These are phyloP conservation scores for Penicillium digitatum DNA, from an alignment of 2,329 filamentous ascomycete species.

Conservation along the genomic window DNA sequence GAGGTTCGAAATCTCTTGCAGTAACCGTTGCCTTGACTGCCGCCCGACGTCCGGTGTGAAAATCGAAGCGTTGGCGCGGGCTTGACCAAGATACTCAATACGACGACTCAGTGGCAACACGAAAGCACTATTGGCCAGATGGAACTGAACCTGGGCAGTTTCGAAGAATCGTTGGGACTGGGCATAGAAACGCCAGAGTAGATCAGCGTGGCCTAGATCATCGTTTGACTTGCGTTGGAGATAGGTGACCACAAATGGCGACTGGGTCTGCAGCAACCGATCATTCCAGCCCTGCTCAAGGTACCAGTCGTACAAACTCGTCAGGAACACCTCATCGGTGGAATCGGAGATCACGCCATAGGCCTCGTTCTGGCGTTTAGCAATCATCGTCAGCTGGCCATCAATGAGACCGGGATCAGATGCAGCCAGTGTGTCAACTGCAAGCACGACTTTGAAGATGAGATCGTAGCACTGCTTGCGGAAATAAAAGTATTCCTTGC, in stretches of 20 bases:
- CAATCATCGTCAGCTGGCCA: conserved; percentile 69
- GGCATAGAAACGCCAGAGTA: conserved; percentile 89
- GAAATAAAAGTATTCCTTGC: conserved; percentile 63
- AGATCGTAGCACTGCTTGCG: conserved; percentile 79
- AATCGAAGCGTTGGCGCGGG: conserved; percentile 88
- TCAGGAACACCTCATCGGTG: conserved; percentile 90
- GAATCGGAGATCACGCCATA: conserved; percentile 87
- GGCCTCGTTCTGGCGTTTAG: conserved; percentile 78
- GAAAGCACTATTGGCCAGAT: conserved; percentile 81
- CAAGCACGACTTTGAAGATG: conserved; percentile 74
- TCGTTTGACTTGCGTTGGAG: conserved; percentile 70
- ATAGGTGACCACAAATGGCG: conserved; percentile 80
- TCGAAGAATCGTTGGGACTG: conserved; percentile 79
- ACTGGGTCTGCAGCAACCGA: conserved; percentile 77
- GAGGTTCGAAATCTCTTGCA: conserved; percentile 78
- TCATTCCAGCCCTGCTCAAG: conserved; percentile 79
- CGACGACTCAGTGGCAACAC: conserved; percentile 73
- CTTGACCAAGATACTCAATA: conserved; percentile 83
- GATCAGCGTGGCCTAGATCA: conserved; percentile 74
- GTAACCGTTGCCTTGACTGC: conserved; percentile 76
- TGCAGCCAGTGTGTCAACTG: conserved; percentile 68
- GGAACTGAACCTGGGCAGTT: conserved; percentile 79
- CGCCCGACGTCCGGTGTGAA: conserved; percentile 71
- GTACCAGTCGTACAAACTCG: conserved; percentile 98
- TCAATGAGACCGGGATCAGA: conserved; percentile 70